phyloP scores from a whole-genome alignment of 768 basidiomycete genomes.

The Tylopilus plumbeoviolaceoides region DNA sequence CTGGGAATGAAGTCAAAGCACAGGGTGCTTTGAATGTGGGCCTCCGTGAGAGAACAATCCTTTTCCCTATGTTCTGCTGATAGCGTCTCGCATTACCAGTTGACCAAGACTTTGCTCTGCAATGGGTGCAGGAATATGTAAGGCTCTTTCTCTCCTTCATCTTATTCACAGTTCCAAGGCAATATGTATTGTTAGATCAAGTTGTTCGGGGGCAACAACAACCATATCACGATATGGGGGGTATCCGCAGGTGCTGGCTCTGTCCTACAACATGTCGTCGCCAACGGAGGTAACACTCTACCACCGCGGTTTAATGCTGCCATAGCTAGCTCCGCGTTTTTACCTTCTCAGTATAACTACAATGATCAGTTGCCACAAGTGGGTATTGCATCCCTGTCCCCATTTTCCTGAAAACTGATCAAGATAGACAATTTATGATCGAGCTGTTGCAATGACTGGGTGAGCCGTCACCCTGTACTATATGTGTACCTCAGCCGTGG shows the following conservation, averaged over 20 bases:
- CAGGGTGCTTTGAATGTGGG: constrained; percentile 2
- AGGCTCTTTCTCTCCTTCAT: not conserved
- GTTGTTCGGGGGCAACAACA: constrained; percentile 31
- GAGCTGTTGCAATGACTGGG: not conserved
- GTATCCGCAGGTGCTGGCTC: constrained; percentile 10
- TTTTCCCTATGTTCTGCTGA: not conserved
- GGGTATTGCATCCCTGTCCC: not conserved
- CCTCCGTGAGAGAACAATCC: not conserved
- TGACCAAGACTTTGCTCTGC: constrained; percentile 32
- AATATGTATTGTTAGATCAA: constrained; percentile 20
- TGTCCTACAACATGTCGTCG: constrained; percentile 9
- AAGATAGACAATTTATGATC: not conserved
- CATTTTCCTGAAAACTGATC: not conserved
- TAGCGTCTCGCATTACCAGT: constrained; percentile 16
- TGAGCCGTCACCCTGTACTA: not conserved
- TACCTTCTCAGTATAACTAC: constrained; percentile 7
- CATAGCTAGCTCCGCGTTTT: constrained; percentile 6
- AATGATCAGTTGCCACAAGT: constrained; percentile 2
- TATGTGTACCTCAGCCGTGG: too few species aligned
- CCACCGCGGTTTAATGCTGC: constrained; percentile 5
- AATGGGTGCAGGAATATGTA: constrained; percentile 35
- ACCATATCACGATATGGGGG: constrained; percentile 10
- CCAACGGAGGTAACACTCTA: constrained; percentile 5
- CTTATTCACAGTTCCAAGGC: not conserved
- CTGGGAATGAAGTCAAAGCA: not conserved